Conservation (phyloP, 306 rosid genomes). For the Inga oerstediana region DNA sequence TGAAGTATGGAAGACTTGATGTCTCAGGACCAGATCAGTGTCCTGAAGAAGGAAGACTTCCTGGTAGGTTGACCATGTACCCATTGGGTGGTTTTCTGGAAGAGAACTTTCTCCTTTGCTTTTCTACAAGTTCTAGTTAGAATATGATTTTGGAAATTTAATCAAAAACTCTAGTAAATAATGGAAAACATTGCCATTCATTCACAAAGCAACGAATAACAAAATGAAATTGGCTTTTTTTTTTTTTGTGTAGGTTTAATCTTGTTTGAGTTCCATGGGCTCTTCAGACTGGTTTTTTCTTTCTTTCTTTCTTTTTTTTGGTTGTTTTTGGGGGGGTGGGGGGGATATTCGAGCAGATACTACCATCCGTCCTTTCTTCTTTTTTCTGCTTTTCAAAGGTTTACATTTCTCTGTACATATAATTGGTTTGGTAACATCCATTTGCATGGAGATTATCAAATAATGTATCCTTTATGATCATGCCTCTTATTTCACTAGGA, state of each 20-base stretch:
- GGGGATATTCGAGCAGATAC: neutral
- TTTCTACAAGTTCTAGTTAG: slow-evolving; percentile 3
- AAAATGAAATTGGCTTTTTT: neutral
- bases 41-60: slow-evolving; percentile 99
- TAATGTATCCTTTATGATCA: slow-evolving; percentile 16
- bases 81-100: slow-evolving; percentile 26
- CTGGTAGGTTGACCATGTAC: slow-evolving; percentile 57
- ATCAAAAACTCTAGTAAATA: slow-evolving; percentile 21
- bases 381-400: neutral
- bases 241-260: neutral
- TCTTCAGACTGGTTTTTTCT: neutral
- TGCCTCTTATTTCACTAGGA: neutral
- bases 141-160: slow-evolving; percentile 25
- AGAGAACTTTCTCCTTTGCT: slow-evolving; percentile 4
- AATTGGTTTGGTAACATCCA: neutral
- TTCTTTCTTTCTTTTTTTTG: no score
- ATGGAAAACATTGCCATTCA: neutral
- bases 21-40: slow-evolving; percentile 74
- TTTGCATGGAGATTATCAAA: slow-evolving; percentile 7
- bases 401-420: slow-evolving; percentile 10
- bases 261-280: neutral
- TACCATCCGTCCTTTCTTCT: neutral
- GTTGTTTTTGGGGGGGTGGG: neutral
- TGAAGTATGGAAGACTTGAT: slow-evolving; percentile 95
- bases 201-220: neutral